phyloP scores from a whole-genome alignment of 1,284 basidiomycete species.

The Entoloma clypeatum region DNA sequence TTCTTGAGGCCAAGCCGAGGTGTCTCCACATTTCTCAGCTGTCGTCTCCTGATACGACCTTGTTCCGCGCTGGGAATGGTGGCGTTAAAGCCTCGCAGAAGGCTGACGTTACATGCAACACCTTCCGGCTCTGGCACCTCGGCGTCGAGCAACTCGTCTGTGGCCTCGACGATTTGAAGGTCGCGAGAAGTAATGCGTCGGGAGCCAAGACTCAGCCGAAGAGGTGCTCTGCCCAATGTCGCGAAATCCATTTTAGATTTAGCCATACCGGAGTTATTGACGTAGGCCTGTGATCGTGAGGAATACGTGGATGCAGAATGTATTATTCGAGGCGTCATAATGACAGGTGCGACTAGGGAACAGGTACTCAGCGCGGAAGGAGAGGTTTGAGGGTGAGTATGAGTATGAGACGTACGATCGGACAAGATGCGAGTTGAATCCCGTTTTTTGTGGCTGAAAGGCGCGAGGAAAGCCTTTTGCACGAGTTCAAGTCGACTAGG shows the following conservation, averaged over 20 bases:
- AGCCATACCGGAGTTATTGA: slow-evolving; percentile 33
- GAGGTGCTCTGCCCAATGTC: slow-evolving; percentile 67
- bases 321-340: slow-evolving; percentile 86
- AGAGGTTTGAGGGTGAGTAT: not conserved
- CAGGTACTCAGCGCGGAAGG: slow-evolving; percentile 5
- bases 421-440: slow-evolving; percentile 68
- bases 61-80: slow-evolving; percentile 86
- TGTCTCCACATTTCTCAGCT: slow-evolving; percentile 77
- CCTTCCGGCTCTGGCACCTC: slow-evolving; percentile 69
- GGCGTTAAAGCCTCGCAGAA: slow-evolving; percentile 86
- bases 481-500: slow-evolving; percentile 55
- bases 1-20: slow-evolving; percentile 76
- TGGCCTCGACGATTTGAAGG: slow-evolving; percentile 80
- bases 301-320: slow-evolving; percentile 61
- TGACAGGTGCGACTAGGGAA: slow-evolving; percentile 74
- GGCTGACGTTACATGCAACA: slow-evolving; percentile 62
- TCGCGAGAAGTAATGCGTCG: slow-evolving; percentile 76
- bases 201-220: slow-evolving; percentile 60
- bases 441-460: slow-evolving; percentile 61
- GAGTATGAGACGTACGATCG: slow-evolving; percentile 51
- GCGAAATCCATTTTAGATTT: slow-evolving; percentile 60
- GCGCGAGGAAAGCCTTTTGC: slow-evolving; percentile 62
- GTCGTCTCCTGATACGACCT: slow-evolving; percentile 68
- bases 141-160: slow-evolving; percentile 69
- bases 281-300: slow-evolving; percentile 43